Conservation (phyloP, 2,329 filamentous ascomycete genomes). For the Trichoderma sp. region DNA sequence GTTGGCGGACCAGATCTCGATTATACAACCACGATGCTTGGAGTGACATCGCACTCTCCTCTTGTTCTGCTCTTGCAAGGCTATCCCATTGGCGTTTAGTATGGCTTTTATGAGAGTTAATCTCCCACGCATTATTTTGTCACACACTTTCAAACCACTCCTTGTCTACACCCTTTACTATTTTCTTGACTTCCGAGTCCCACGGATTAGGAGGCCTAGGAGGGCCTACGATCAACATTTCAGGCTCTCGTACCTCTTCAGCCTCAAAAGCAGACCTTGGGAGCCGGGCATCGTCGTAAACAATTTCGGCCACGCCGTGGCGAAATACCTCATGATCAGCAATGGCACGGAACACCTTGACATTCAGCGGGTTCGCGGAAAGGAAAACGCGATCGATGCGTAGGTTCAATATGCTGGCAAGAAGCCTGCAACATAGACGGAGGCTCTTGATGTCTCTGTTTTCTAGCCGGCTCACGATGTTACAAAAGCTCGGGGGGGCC, state of each 20-base stretch:
- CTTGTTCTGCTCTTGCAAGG: neutral
- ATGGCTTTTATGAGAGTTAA: neutral
- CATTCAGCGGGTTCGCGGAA: conserved; percentile 22
- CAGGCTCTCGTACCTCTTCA: neutral
- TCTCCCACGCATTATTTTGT: neutral
- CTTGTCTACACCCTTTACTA: neutral
- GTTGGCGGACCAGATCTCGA: conserved; percentile 31
- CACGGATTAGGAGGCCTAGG: neutral
- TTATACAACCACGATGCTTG: conserved; percentile 30
- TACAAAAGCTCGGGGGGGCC: neutral
- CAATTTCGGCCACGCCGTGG: conserved; percentile 17
- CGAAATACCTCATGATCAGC: conserved; percentile 21
- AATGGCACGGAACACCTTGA: conserved; percentile 22
- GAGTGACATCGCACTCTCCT: neutral
- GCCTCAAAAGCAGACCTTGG: neutral
- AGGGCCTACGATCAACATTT: neutral
- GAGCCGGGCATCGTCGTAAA: conserved; percentile 24
- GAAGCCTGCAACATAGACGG: neutral
- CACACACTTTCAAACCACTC: neutral
- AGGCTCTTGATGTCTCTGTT: conserved; percentile 2
- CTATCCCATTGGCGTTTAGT: neutral
- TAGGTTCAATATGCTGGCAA: neutral
- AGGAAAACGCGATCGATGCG: conserved; percentile 23
- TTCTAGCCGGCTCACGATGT: neutral
- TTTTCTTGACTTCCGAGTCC: neutral